Percentiles rank a stretch among this genome's conserved stretches.
Evolutionary conservation across 2,329 filamentous ascomycete species (phyloP).

Genomic region (Trichophyton mentagrophytes): DNA sequence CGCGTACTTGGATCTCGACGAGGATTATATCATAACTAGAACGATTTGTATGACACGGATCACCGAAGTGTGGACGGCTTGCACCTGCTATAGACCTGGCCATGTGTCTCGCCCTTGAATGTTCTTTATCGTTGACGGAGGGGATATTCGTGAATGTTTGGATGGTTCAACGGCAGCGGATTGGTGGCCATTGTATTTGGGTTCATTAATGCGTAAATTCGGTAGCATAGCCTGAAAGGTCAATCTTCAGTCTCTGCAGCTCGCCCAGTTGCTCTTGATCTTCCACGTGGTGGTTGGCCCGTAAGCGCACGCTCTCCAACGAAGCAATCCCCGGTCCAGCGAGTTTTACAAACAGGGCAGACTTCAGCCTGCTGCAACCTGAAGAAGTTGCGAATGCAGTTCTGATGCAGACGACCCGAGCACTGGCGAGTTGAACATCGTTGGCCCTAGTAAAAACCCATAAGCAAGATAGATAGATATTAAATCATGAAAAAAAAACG

Average conservation of each 20-base stretch:
- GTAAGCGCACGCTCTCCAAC: constrained; percentile 41
- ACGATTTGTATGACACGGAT: not conserved
- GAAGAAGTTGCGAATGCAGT: constrained; percentile 64
- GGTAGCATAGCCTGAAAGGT: not conserved
- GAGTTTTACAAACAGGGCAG: constrained; percentile 48
- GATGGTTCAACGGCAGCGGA: too few relatives aligned
- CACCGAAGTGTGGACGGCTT: not conserved
- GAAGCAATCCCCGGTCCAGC: constrained; percentile 40
- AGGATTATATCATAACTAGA: constrained; percentile 1
- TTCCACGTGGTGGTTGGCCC: not conserved
- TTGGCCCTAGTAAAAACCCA: constrained; percentile 44
- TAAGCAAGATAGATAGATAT: not conserved
- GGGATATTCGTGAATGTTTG: too few relatives aligned
- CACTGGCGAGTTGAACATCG: constrained; percentile 60
- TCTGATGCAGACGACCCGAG: constrained; percentile 58
- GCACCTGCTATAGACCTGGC: not conserved
- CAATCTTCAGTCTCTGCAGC: not conserved
- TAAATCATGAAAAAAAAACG: not conserved
- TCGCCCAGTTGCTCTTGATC: not conserved
- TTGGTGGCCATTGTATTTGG: too few relatives aligned
- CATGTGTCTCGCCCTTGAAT: too few relatives aligned
- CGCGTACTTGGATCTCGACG: not conserved
- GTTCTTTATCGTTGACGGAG: too few relatives aligned
- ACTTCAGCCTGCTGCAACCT: constrained; percentile 47
- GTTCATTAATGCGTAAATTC: too few relatives aligned